Base-by-base conservation (phyloP, 371 early-diverging fungal genomes). In the Dichotomocladium elegans region DNA sequence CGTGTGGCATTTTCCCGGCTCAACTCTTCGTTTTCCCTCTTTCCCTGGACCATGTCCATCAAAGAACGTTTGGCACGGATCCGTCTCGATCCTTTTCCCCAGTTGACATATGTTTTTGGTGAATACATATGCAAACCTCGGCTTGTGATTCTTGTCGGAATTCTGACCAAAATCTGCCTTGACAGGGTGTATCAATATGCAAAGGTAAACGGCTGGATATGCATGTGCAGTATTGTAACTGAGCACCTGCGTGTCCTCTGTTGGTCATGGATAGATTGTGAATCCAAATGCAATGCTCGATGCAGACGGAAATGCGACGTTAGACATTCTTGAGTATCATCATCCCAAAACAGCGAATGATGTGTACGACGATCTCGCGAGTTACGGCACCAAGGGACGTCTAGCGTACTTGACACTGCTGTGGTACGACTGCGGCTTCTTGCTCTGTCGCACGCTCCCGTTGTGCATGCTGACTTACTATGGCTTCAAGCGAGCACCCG, bases 321-420 rank as follows among this genome's bases (percentile, higher is more conserved):
- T 76, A 26, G 76, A 76, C 52, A 63, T 76, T 53, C 49, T 76
- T 15, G 76, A 76, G 43, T 76, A 76, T 35, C 55, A 70, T 42
- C 47, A 61, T 28, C 70, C 70, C 14, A 21, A 47, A 28, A 63
- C 68, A 15, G 49, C 66, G 7, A 51, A 55, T n/a, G 66, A 70
- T 4, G 63, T 76, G 3, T 68, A 66, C 44, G 35, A 54, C 11
- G 51, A 58, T 27, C 15, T 76, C 3, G 61, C 53, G 7, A 60
- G 64, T 15, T 76, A 76, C 51, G 72, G 72, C 1, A 33, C 56
- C 12, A 72, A 70, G 48, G 70, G 72, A 12, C 57, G 76, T n/a
- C 62, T 63, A 31, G 76, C 76, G 1, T 76, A 76, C 46, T 52
- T 58, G 42, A 58, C 61, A 0, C 53, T 72, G 48, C 25, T 68